phyloP scores from a whole-genome alignment of 2,329 filamentous ascomycete genomes.

The Colletotrichum tropicicola region DNA sequence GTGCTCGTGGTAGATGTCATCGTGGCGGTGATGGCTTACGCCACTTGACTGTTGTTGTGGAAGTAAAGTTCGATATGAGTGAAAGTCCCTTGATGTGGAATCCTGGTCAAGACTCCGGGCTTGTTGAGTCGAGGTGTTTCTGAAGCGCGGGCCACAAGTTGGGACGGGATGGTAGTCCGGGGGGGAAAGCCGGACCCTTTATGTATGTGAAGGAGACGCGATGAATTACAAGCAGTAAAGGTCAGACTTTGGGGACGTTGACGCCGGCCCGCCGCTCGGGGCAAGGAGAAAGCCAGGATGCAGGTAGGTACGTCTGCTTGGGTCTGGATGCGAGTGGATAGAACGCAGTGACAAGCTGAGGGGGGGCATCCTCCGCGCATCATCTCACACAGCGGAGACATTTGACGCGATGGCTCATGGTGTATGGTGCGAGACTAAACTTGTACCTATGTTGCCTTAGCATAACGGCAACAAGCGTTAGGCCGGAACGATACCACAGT shows the following conservation, averaged over 20 bases:
- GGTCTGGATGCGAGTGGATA: conserved; percentile 7
- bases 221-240: background rate
- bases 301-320: background rate
- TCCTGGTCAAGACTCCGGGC: background rate
- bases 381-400: conserved; percentile 10
- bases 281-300: background rate
- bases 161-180: background rate
- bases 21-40: background rate
- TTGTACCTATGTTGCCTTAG: conserved; percentile 18
- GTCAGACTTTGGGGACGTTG: conserved; percentile 23
- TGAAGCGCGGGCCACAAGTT: conserved; percentile 12
- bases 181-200: conserved; percentile 6
- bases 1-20: conserved; percentile 27
- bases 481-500: conserved; percentile 11
- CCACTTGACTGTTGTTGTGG: background rate
- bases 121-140: conserved; percentile 1
- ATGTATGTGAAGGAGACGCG: conserved; percentile 6
- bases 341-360: conserved; percentile 4
- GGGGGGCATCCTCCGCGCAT: background rate
- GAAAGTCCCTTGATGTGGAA: background rate
- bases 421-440: conserved; percentile 4
- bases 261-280: conserved; percentile 21
- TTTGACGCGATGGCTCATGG: conserved; percentile 17
- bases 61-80: background rate
- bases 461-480: conserved; percentile 21